Base-by-base conservation (phyloP, 495 filamentous ascomycete species). In the Penicillium goetzii region DNA sequence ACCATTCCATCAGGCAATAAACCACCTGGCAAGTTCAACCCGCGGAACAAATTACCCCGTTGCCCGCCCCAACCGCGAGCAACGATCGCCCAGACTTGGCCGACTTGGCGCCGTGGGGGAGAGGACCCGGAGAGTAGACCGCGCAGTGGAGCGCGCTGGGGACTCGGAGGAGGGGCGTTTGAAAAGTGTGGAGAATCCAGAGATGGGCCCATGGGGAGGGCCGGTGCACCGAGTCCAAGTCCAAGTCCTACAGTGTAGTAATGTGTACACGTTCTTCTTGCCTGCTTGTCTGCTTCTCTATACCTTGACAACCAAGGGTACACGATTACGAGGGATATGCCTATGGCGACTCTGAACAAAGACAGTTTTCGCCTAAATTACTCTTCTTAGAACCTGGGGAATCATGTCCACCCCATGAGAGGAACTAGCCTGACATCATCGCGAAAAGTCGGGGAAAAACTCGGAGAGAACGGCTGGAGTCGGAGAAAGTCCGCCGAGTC, bases 401-500 rank as follows among this genome's bases (percentile, higher is more conserved):
- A 47, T 25, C 19, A 23, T 3, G 43, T 3, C 21, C 9, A 47
- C 43, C 41, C 43, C 9, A 25, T 25, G 4, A 11, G 8, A 5
- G 4, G 3, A 45, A 21, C 41, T n/a, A 26, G 9, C 56, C 15
- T 47, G 30, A 59, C 56, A 59, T 59, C 45, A 50, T 59, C 43
- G 56, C 28, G 28, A 59, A 59, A 40, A 47, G 5, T 50, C 60
- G 52, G 60, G 60, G 32, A 49, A 50, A 49, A 40, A 14, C 49
- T 49, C 33, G 41, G 52, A 51, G 68, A 47, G 52, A 68, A 58
- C 62, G 62, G 66, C 21, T 57, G 56, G 51, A 60, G 58, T 63
- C 68, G 68, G 68, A 65, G 25, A 17, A 65, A 59, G 59, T 68
- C 68, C 68, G 64, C 5, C 23, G 30, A 40, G 28, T 6, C n/a